Percentiles rank a stretch among this genome's conserved stretches.
Conservation (phyloP, 768 basidiomycete genomes). For the Postia placenta region DNA sequence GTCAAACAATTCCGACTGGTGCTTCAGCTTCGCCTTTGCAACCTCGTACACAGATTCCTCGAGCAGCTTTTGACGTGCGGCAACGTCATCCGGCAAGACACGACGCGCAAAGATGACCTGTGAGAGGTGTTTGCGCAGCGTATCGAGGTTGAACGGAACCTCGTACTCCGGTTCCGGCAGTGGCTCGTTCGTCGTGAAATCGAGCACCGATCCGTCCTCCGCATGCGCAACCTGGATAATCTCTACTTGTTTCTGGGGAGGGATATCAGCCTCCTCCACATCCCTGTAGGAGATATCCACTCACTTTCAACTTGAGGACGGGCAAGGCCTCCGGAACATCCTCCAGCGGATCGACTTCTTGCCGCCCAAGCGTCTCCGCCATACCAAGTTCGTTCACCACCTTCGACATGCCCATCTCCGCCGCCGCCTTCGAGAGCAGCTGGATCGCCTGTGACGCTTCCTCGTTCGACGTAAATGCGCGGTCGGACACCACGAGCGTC, state of each 20-base stretch:
- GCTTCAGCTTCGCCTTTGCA: slow-evolving; percentile 63
- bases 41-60: slow-evolving; percentile 86
- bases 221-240: slow-evolving; percentile 9
- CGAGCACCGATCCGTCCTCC: slow-evolving; percentile 15
- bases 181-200: slow-evolving; percentile 17
- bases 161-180: slow-evolving; percentile 25
- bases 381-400: slow-evolving; percentile 54
- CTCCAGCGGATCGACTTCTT: slow-evolving; percentile 36
- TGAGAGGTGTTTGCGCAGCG: slow-evolving; percentile 63
- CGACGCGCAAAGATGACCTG: slow-evolving; percentile 57
- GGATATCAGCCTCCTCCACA: no score
- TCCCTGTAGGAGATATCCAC: slow-evolving; percentile 2
- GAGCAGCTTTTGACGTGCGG: slow-evolving; percentile 71
- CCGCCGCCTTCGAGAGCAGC: slow-evolving; percentile 52
- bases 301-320: slow-evolving; percentile 43
- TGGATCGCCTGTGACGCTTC: slow-evolving; percentile 52
- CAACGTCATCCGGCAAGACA: slow-evolving; percentile 59
- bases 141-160: slow-evolving; percentile 71
- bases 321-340: slow-evolving; percentile 58
- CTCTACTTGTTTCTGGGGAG: slow-evolving; percentile 12
- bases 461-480: slow-evolving; percentile 45
- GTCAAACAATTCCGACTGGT: slow-evolving; percentile 53
- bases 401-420: slow-evolving; percentile 42
- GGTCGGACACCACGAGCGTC: slow-evolving; percentile 49
- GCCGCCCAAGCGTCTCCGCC: slow-evolving; percentile 39